Evolutionary conservation across 805 yeast genomes (phyloP).

Genomic region (Starmerella etchellsii): DNA sequence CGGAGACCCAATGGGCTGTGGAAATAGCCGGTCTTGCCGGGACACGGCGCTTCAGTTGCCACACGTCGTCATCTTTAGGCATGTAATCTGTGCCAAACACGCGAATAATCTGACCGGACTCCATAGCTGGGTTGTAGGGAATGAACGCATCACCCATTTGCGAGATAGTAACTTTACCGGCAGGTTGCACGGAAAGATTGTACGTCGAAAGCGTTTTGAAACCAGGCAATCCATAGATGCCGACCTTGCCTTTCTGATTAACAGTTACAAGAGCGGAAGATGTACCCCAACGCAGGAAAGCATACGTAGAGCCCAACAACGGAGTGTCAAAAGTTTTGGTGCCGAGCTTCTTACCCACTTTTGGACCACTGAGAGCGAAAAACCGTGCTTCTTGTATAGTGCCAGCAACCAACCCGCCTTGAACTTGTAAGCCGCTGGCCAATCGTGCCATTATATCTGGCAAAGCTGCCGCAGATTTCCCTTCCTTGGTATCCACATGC

Average conservation of each 20-base stretch:
- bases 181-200: conserved; percentile 10
- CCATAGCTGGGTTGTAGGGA: conserved; percentile 44
- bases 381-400: conserved; percentile 43
- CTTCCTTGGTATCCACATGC: conserved; percentile 46
- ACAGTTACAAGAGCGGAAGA: conserved; percentile 28
- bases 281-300: conserved; percentile 35
- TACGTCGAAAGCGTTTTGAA: conserved; percentile 17
- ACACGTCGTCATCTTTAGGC: conserved; percentile 38
- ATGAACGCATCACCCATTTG: conserved; percentile 29
- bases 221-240: conserved; percentile 20
- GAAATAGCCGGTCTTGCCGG: conserved; percentile 74
- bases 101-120: conserved; percentile 38
- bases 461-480: conserved; percentile 54
- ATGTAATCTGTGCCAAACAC: conserved; percentile 35
- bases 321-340: conserved; percentile 50
- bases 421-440: conserved; percentile 46
- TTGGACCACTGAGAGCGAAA: conserved; percentile 48
- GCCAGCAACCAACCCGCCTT: conserved; percentile 47
- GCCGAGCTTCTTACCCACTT: conserved; percentile 38
- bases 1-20: conserved; percentile 76
- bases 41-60: conserved; percentile 46
- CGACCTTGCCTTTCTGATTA: conserved; percentile 15
- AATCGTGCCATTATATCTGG: conserved; percentile 44
- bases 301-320: conserved; percentile 39
- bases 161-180: conserved; percentile 21